Conservation (phyloP, 139 green algal genomes). For the Haematococcus lacustris region DNA sequence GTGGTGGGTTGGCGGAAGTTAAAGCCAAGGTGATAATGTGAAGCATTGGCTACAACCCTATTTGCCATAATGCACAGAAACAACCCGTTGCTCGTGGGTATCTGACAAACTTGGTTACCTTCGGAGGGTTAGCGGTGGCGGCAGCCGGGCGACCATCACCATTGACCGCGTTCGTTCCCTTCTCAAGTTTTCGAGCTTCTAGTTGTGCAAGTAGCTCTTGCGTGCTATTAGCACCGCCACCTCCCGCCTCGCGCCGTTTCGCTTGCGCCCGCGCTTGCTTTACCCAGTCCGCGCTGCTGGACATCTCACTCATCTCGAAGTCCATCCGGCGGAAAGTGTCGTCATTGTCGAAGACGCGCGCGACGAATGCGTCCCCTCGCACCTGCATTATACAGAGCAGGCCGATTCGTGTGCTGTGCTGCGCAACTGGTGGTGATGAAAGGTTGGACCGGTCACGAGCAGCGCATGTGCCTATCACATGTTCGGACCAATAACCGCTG, state of each 20-base stretch:
- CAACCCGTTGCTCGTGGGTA: background rate
- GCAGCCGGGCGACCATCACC: background rate
- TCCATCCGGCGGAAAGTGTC: constrained; percentile 72
- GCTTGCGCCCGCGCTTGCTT: constrained; percentile 34
- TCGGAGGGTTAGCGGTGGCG: background rate
- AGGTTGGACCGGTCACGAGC: too few relatives aligned
- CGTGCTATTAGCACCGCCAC: background rate
- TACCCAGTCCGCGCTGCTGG: constrained; percentile 56
- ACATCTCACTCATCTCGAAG: constrained; percentile 56
- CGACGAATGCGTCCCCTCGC: constrained; percentile 77
- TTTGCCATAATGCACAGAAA: too few relatives aligned
- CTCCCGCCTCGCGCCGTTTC: background rate
- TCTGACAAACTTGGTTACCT: background rate
- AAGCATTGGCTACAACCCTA: background rate
- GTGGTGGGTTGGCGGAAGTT: background rate
- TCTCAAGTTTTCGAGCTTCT: too few relatives aligned
- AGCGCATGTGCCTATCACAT: too few relatives aligned
- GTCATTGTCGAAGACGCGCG: constrained; percentile 73
- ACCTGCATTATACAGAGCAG: constrained; percentile 64
- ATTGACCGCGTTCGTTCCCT: background rate
- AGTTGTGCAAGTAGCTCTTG: too few relatives aligned
- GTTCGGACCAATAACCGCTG: too few relatives aligned
- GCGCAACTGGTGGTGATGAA: too few relatives aligned
- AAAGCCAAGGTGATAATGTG: background rate
- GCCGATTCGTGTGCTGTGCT: too few relatives aligned